Percentiles rank a stretch among this genome's conserved stretches.
Evolutionary conservation across 768 basidiomycete genomes (phyloP).

Genomic region (Cyclocybe cylindracea): DNA sequence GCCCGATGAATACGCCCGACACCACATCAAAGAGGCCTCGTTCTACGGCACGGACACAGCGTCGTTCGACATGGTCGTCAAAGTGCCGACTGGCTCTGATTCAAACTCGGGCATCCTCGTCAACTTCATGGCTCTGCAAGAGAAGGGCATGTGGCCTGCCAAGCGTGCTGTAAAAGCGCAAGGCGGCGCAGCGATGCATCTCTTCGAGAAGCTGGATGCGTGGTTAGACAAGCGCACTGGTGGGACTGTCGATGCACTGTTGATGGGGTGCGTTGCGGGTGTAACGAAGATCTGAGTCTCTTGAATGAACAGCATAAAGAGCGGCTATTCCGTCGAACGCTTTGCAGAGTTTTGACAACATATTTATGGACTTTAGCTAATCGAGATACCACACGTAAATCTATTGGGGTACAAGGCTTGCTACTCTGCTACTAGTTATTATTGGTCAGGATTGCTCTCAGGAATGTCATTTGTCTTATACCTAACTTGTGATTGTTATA

Average conservation of each 20-base stretch:
- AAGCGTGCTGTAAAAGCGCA: conserved; percentile 52
- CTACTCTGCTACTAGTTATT: no score
- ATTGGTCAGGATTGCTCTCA: no score
- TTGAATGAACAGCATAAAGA: no score
- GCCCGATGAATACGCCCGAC: conserved; percentile 71
- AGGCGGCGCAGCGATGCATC: conserved; percentile 60
- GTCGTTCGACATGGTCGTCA: conserved; percentile 70
- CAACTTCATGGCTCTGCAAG: conserved; percentile 82
- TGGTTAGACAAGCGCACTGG: conserved; percentile 70
- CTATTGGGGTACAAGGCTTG: no score
- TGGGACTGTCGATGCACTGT: conserved; percentile 65
- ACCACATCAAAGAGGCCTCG: conserved; percentile 91
- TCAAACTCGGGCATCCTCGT: conserved; percentile 42
- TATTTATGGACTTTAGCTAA: no score
- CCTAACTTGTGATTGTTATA: no score
- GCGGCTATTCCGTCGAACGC: no score
- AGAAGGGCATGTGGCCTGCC: conserved; percentile 84
- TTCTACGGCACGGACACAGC: conserved; percentile 79
- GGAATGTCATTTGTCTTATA: no score
- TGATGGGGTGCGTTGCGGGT: conserved; percentile 75
- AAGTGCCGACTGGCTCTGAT: conserved; percentile 39
- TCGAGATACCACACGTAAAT: no score
- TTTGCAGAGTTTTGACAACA: no score
- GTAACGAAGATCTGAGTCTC: conserved; percentile 26
- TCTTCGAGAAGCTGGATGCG: conserved; percentile 74